A percentile compares a stretch with the other conserved stretches of the same genome.
These are phyloP conservation scores for Ophiosphaerella herpotricha DNA, from an alignment of 2,329 filamentous ascomycete genomes.

Conservation along the genomic window DNA sequence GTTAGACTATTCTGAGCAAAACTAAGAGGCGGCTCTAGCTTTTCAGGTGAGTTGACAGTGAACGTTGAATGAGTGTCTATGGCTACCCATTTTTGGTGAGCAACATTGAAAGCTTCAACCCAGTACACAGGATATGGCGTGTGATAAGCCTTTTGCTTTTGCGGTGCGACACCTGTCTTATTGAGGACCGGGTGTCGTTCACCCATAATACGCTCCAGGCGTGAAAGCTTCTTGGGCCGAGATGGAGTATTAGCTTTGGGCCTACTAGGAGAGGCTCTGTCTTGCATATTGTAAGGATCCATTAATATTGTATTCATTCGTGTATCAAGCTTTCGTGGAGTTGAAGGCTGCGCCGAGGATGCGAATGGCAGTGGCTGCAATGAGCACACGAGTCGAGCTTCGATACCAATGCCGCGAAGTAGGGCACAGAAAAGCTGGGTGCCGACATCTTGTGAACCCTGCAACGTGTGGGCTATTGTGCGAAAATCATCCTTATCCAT, in stretches of 20 bases:
- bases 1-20: conserved; percentile 76
- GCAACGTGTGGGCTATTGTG: conserved; percentile 67
- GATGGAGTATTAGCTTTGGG: conserved; percentile 21
- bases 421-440: conserved; percentile 90
- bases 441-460: conserved; percentile 86
- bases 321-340: conserved; percentile 28
- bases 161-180: conserved; percentile 36
- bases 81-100: conserved; percentile 88
- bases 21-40: conserved; percentile 80
- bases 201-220: conserved; percentile 38
- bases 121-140: conserved; percentile 86
- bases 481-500: conserved; percentile 75
- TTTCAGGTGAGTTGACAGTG: conserved; percentile 74
- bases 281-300: conserved; percentile 37
- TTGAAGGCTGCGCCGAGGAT: conserved; percentile 42
- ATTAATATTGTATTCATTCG: conserved; percentile 31
- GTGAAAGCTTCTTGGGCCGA: conserved; percentile 38
- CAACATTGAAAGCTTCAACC: conserved; percentile 87
- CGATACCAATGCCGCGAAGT: conserved; percentile 79
- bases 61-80: conserved; percentile 84
- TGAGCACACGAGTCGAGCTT: conserved; percentile 84
- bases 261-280: conserved; percentile 21
- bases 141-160: conserved; percentile 61
- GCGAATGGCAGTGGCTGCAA: conserved; percentile 79
- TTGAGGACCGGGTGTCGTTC: conserved; percentile 32